Evolutionary conservation across 306 rosid genomes (phyloP).

Genomic region (Gastrolobium villosum): DNA sequence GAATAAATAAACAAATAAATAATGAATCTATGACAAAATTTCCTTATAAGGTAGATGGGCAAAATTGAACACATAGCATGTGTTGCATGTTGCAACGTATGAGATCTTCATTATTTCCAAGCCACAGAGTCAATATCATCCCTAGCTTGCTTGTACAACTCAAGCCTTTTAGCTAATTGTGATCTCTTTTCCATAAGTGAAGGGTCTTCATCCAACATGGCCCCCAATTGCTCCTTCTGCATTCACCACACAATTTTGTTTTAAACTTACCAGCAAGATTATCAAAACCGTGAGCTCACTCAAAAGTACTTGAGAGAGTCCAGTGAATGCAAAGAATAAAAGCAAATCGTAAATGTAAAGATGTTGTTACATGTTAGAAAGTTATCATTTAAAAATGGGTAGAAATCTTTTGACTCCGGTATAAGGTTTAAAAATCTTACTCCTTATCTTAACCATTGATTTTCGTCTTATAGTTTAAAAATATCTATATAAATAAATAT

Average conservation of each 20-base stretch:
- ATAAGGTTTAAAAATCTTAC: too few species aligned
- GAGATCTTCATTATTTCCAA: slow-evolving; percentile 36
- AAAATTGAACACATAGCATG: slow-evolving; percentile 18
- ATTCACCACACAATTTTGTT: slow-evolving; percentile 16
- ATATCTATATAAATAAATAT: too few species aligned
- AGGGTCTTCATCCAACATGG: slow-evolving; percentile 47
- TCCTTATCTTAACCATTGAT: too few species aligned
- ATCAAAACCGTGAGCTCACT: not conserved
- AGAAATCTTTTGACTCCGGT: too few species aligned
- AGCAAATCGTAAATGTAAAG: not conserved
- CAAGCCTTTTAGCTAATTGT: slow-evolving; percentile 50
- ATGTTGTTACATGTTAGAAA: not conserved
- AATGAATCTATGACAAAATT: slow-evolving; percentile 1
- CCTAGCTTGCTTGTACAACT: slow-evolving; percentile 51
- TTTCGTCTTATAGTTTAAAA: too few species aligned
- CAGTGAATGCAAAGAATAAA: not conserved
- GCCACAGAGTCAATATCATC: slow-evolving; percentile 50
- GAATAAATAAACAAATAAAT: not conserved
- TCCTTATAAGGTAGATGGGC: not conserved
- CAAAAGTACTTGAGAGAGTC: not conserved
- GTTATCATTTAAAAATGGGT: too few species aligned
- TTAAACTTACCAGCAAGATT: not conserved
- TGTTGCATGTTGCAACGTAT: slow-evolving; percentile 7
- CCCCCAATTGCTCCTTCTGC: slow-evolving; percentile 49
- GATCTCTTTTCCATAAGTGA: slow-evolving; percentile 48